Evolutionary conservation across 805 yeast species (phyloP).

Genomic region (Metschnikowia peoriensis): DNA sequence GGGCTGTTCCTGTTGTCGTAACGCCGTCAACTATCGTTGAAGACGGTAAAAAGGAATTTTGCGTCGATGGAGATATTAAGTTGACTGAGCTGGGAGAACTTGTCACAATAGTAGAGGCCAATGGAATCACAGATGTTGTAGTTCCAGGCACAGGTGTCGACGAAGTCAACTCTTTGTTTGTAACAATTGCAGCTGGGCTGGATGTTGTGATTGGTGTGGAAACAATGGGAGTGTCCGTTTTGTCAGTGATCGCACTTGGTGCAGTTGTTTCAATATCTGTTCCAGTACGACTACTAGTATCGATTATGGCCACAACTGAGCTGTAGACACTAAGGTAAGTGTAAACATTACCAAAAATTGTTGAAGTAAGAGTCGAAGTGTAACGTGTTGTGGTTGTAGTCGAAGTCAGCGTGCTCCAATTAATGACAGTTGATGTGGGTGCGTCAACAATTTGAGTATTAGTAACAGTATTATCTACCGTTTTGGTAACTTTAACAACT

Average conservation of each 20-base stretch:
- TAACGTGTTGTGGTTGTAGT: constrained; percentile 39
- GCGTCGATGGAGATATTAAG: background rate
- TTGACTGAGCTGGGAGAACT: background rate
- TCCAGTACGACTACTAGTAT: background rate
- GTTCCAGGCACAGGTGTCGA: background rate
- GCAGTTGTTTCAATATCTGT: background rate
- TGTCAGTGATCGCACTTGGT: background rate
- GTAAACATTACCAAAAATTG: constrained; percentile 37
- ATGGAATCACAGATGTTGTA: background rate
- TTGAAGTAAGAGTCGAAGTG: constrained; percentile 44
- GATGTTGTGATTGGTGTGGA: constrained; percentile 4
- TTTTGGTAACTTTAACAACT: constrained; percentile 32
- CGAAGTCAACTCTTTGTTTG: background rate
- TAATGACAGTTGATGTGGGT: constrained; percentile 27
- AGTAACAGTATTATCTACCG: constrained; percentile 36
- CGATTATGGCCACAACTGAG: background rate
- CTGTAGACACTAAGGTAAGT: constrained; percentile 26
- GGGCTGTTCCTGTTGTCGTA: constrained; percentile 3
- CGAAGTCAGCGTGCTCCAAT: constrained; percentile 28
- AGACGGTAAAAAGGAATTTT: background rate
- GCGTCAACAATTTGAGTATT: constrained; percentile 33
- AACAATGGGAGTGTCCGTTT: background rate
- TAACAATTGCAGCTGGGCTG: background rate
- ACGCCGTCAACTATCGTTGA: background rate
- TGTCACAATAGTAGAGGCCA: constrained; percentile 7